phyloP scores from a whole-genome alignment of 495 filamentous ascomycete species.

The Penicillium maclennaniae region DNA sequence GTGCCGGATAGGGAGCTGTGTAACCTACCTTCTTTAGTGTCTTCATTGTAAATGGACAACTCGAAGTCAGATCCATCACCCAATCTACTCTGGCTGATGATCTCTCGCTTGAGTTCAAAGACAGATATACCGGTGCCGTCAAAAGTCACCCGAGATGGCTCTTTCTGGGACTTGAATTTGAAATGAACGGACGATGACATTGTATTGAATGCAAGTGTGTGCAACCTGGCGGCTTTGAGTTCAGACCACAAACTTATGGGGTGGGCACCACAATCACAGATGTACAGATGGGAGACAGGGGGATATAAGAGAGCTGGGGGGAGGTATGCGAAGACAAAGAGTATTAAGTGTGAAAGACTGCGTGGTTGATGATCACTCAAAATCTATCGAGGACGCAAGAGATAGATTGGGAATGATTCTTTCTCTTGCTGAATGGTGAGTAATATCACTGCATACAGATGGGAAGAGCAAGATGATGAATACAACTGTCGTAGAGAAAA shows the following conservation, averaged over 20 bases:
- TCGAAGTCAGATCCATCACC: conserved; percentile 98
- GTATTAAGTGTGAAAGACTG: conserved; percentile 16
- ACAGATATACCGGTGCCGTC: conserved; percentile 98
- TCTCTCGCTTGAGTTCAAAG: conserved; percentile 97
- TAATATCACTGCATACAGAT: conserved; percentile 39
- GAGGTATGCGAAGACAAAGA: conserved; percentile 1
- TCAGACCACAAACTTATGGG: conserved; percentile 31
- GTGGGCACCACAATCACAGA: conserved; percentile 25
- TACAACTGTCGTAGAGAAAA: conserved; percentile 26
- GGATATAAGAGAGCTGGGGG: not conserved
- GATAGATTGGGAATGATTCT: conserved; percentile 26
- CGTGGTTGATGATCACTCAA: conserved; percentile 23
- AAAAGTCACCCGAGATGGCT: conserved; percentile 89
- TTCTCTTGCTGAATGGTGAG: conserved; percentile 30
- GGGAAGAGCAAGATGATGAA: conserved; percentile 28
- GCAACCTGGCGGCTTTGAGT: conserved; percentile 30
- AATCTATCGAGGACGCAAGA: conserved; percentile 28
- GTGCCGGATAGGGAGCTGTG: conserved; percentile 1
- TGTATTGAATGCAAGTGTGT: conserved; percentile 47
- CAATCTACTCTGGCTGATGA: conserved; percentile 88
- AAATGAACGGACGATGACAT: conserved; percentile 99
- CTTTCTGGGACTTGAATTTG: conserved; percentile 99
- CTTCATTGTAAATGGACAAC: conserved; percentile 85
- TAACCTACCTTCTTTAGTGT: conserved; percentile 77
- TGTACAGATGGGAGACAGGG: conserved; percentile 23